These are phyloP conservation scores for Blastobotrys persicus DNA, from an alignment of 1,139 yeast species.

Conservation along the genomic window DNA sequence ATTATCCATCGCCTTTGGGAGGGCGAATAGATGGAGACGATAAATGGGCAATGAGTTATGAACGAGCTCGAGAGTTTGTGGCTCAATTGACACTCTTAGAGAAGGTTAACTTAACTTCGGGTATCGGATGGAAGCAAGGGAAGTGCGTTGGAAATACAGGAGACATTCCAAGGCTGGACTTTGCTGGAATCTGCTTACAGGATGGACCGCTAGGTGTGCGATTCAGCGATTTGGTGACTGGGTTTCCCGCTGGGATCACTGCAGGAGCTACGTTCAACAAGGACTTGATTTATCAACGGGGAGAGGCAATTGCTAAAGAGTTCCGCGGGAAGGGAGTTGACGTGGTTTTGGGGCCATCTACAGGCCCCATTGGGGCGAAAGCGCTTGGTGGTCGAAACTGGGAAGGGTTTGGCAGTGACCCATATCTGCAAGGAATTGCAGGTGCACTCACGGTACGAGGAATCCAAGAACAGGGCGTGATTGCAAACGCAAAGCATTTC, in stretches of 20 bases:
- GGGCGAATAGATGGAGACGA: neutral
- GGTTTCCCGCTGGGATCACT: slow-evolving; percentile 59
- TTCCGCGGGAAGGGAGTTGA: slow-evolving; percentile 57
- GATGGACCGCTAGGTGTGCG: slow-evolving; percentile 67
- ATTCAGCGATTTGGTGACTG: slow-evolving; percentile 55
- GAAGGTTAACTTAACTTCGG: slow-evolving; percentile 62
- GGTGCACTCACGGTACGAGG: slow-evolving; percentile 56
- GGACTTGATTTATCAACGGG: slow-evolving; percentile 51
- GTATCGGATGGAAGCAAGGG: slow-evolving; percentile 64
- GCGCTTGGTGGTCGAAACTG: slow-evolving; percentile 66
- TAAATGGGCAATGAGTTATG: neutral
- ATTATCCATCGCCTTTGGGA: slow-evolving; percentile 12
- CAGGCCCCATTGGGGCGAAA: slow-evolving; percentile 60
- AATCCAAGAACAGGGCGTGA: slow-evolving; percentile 55
- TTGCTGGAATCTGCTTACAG: slow-evolving; percentile 57
- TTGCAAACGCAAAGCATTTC: slow-evolving; percentile 31
- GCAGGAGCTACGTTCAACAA: slow-evolving; percentile 58
- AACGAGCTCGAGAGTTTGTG: slow-evolving; percentile 50
- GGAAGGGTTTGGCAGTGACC: slow-evolving; percentile 67
- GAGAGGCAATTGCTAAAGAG: slow-evolving; percentile 58
- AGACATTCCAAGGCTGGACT: slow-evolving; percentile 53
- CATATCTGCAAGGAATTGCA: slow-evolving; percentile 58
- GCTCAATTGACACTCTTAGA: slow-evolving; percentile 57
- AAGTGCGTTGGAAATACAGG: slow-evolving; percentile 67
- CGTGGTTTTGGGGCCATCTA: slow-evolving; percentile 57